phyloP scores from a whole-genome alignment of 805 yeast genomes.

The Schizosaccharomyces cryophilus region DNA sequence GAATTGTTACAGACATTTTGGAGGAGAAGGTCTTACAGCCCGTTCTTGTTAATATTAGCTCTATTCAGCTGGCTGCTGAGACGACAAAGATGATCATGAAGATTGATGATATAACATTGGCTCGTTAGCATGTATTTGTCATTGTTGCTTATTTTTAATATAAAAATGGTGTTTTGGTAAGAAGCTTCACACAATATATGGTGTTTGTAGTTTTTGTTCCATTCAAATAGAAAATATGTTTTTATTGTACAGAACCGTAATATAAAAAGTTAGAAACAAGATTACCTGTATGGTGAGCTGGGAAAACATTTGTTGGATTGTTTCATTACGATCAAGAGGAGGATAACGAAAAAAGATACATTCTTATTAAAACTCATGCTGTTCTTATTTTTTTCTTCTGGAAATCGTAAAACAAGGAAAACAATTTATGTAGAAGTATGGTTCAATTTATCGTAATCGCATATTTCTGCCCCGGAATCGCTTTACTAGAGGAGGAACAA shows the following conservation, averaged over 20 bases:
- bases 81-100: conserved; percentile 86
- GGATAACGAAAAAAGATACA: no score
- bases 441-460: not conserved
- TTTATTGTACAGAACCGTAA: no score
- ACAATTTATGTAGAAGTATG: no score
- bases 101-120: conserved; percentile 88
- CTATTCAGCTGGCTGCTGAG: conserved; percentile 83
- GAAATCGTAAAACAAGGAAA: no score
- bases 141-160: conserved; percentile 12
- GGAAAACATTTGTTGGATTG: no score
- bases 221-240: no score
- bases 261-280: no score
- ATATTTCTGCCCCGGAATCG: conserved; percentile 1
- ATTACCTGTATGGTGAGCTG: no score
- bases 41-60: conserved; percentile 78
- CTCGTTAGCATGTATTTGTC: conserved; percentile 25
- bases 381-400: no score
- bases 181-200: not conserved
- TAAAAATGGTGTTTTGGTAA: conserved; percentile 9
- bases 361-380: no score
- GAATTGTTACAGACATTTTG: conserved; percentile 73
- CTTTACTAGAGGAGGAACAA: conserved; percentile 60
- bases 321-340: no score
- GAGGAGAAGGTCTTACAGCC: conserved; percentile 94
- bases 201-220: not conserved